Evolutionary conservation across 495 filamentous ascomycete genomes (phyloP), one percentile per base, ranked within the genome.

Genomic region (Rhypophila decipiens): DNA sequence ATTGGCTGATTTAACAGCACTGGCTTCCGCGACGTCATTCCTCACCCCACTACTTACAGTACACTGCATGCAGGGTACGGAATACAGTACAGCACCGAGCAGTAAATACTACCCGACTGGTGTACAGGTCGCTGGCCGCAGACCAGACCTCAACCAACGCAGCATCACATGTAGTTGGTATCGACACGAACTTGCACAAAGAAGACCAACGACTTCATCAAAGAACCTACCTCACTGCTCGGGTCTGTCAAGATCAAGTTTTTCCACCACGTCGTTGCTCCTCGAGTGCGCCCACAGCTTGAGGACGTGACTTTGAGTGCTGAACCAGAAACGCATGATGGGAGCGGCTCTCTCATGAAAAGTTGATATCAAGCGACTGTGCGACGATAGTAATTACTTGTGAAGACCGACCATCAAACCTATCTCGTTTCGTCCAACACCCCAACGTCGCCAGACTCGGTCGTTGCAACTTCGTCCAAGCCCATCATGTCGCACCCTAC

Each of bases 401-500:
- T 7, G 7, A 31, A 7, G 13, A 7, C 7, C 7, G 13, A 31
- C 27, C 27, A 7, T 7, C 13, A 31, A 7, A 31, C 27, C 13
- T 13, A 31, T 31, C 27, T 7, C 27, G 27, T 7, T 7, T 31
- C 7, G 7, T 7, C 27, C 27, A 7, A 31, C 27, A 31, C 7
- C 7, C 27, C 7, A 31, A 31, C 7, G 7, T 7, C 13, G 7
- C 7, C 27, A 31, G 27, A 7, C 27, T n/a, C n/a, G n/a, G n/a
- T n/a, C n/a, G n/a, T n/a, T n/a, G n/a, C n/a, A n/a, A n/a, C n/a
- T n/a, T n/a, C n/a, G n/a, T n/a, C n/a, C n/a, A n/a, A n/a, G n/a
- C n/a, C n/a, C n/a, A n/a, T n/a, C n/a, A n/a, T n/a, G 27, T 31
- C 27, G 27, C 63, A 60, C 39, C 84, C 83, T 2, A 93, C 86